Percentiles rank a stretch among this genome's conserved stretches.
These are phyloP conservation scores for Stevia rebaudiana DNA, from an alignment of 140 eudicot genomes.

Conservation along the genomic window DNA sequence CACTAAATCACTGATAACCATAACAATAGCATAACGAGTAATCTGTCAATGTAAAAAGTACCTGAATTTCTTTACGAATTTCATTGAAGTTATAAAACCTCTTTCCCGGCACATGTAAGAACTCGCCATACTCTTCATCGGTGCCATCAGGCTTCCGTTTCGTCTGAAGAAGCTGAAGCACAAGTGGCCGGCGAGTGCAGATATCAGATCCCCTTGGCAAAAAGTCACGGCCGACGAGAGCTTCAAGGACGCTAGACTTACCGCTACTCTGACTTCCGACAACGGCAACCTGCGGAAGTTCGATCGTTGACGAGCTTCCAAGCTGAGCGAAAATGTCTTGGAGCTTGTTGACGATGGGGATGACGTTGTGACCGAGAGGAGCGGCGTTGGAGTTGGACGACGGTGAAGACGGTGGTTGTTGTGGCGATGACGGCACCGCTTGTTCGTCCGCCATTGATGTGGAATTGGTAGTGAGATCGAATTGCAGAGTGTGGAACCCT, in stretches of 20 bases:
- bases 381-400: slow-evolving; percentile 33
- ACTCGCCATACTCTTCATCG: slow-evolving; percentile 92
- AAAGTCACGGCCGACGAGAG: slow-evolving; percentile 95
- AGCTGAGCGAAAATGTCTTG: slow-evolving; percentile 92
- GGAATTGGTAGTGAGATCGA: slow-evolving; percentile 11
- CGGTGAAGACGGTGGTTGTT: slow-evolving; percentile 18
- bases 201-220: slow-evolving; percentile 85
- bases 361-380: slow-evolving; percentile 77
- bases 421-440: slow-evolving; percentile 13
- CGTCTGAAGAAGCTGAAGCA: slow-evolving; percentile 74
- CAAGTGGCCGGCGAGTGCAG: slow-evolving; percentile 94
- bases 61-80: slow-evolving; percentile 90
- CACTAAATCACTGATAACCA: neutral
- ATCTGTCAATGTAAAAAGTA: slow-evolving; percentile 10
- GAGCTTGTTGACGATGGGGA: slow-evolving; percentile 90
- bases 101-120: slow-evolving; percentile 78
- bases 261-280: slow-evolving; percentile 99
- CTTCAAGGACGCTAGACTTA: slow-evolving; percentile 92
- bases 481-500: slow-evolving; percentile 30
- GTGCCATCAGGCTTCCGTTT: slow-evolving; percentile 56
- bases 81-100: slow-evolving; percentile 68
- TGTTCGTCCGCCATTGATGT: slow-evolving; percentile 47
- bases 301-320: slow-evolving; percentile 63
- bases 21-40: neutral
- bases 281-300: slow-evolving; percentile 93